These are phyloP conservation scores for Cystobasidium sp. DNA, from an alignment of 1,284 basidiomycete genomes.

Conservation along the genomic window DNA sequence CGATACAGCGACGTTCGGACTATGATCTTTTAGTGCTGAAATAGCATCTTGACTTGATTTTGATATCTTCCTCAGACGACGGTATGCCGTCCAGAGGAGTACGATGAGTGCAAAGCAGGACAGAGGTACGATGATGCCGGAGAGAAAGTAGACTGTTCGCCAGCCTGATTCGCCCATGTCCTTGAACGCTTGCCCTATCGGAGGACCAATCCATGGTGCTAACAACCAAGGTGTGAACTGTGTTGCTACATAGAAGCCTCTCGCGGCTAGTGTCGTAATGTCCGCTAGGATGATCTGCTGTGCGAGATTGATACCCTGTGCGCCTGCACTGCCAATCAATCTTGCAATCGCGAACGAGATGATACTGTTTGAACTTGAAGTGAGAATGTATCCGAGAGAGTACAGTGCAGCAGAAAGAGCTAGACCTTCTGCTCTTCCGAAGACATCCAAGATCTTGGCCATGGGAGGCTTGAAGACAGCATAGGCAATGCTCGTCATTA, in stretches of 20 bases:
- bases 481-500: conserved; percentile 53
- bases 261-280: conserved; percentile 53
- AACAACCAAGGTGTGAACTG: conserved; percentile 54
- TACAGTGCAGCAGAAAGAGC: conserved; percentile 52
- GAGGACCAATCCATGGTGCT: conserved; percentile 53
- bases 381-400: conserved; percentile 46
- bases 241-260: conserved; percentile 53
- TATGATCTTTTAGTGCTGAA: conserved; percentile 32
- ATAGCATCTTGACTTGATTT: conserved; percentile 2
- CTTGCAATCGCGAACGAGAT: conserved; percentile 49
- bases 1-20: not conserved
- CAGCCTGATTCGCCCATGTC: conserved; percentile 52
- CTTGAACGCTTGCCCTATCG: conserved; percentile 50
- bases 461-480: conserved; percentile 54
- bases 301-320: conserved; percentile 53
- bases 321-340: conserved; percentile 51
- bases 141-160: conserved; percentile 51
- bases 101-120: conserved; percentile 44
- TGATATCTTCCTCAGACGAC: conserved; percentile 7
- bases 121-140: conserved; percentile 53
- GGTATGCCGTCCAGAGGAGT: conserved; percentile 24
- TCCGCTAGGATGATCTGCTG: conserved; percentile 55
- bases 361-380: conserved; percentile 45
- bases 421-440: conserved; percentile 54
- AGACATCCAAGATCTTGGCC: conserved; percentile 55